Base-by-base conservation (phyloP, 352 stramenopile genomes). In the Pythium periplocum region DNA sequence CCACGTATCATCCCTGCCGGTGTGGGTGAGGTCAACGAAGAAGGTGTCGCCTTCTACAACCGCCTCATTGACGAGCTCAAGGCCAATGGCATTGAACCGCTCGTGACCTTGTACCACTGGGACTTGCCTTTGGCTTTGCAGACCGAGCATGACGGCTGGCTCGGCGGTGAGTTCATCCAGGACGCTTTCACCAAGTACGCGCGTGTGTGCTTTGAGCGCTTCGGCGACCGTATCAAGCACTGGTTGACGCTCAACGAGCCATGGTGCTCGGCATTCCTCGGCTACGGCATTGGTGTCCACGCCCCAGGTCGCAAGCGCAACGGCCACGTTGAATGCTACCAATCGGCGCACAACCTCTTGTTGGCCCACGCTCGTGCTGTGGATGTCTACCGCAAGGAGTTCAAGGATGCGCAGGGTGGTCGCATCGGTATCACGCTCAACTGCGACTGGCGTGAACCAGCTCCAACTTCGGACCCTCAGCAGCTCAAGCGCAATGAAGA, bases 221-320 rank as follows among this genome's bases (percentile, higher is more conserved):
- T 97, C 69, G 93, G 94, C 12, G 64, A 87, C 55, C 82, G 94
- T 35, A 84, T 98, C 12, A 89, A 96, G 56, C 71, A 77, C 51
- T 98, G 94, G 94, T 86, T 96, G 31, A 98, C 94, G 6, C 84
- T 98, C 51, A 98, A 98, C 61, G 96, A 98, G 68, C 73, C 88
- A 4, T 89, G 78, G 72, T 93, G 71, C 12, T 85, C 95, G 8
- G 48, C 57, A 3, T 55, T 63, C 0, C 45, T 62, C 4, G 72
- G 72, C 17, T 80, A 86, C 42, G 78, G 81, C 46, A 78, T 72
- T 34, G 91, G 90, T 40, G 49, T 68, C 17, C 81, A 71, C 52
- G 92, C 93, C 10, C 93, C 90, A 5, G 79, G 79, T 35, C 67
- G 66, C 57, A 76, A 78, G 41, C 60, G 46, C 3, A 64, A 80